Evolutionary conservation across 192 early-diverging fungal genomes (phyloP).

Genomic region (Coemansia umbellata): DNA sequence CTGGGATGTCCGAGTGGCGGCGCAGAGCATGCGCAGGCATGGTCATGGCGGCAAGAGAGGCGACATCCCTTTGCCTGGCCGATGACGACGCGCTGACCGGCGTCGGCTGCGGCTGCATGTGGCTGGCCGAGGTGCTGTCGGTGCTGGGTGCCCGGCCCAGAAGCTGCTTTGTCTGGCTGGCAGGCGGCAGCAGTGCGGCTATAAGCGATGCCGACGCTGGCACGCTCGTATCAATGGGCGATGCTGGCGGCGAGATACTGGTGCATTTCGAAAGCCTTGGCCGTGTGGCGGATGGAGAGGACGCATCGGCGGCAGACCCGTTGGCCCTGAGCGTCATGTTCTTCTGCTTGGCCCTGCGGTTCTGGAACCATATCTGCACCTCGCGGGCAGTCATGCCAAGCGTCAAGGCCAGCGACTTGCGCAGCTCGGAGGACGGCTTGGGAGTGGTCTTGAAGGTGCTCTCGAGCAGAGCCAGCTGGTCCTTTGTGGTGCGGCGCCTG

Average conservation of each 20-base stretch:
- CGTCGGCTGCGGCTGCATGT: background rate
- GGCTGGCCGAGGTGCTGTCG: background rate
- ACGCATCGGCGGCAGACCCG: background rate
- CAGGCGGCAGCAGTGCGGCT: slow-evolving; percentile 10
- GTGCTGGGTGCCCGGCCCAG: slow-evolving; percentile 10
- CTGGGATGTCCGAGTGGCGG: slow-evolving; percentile 38
- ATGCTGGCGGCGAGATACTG: background rate
- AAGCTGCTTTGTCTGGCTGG: background rate
- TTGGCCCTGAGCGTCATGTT: slow-evolving; percentile 41
- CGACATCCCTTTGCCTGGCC: background rate
- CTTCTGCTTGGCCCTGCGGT: slow-evolving; percentile 75
- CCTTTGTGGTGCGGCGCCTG: slow-evolving; percentile 65
- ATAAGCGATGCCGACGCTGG: slow-evolving; percentile 1
- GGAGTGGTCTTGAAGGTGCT: slow-evolving; percentile 64
- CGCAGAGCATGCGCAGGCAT: slow-evolving; percentile 9
- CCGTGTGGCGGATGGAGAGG: background rate
- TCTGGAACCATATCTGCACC: slow-evolving; percentile 86
- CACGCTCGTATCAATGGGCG: background rate
- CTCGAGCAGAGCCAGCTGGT: slow-evolving; percentile 68
- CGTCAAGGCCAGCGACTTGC: slow-evolving; percentile 56
- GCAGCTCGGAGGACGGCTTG: slow-evolving; percentile 63
- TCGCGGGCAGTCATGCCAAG: slow-evolving; percentile 69
- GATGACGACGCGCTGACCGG: background rate
- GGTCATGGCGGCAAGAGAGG: background rate
- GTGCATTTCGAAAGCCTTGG: background rate